Percentiles rank a stretch among this genome's conserved stretches.
phyloP scores from a whole-genome alignment of 2,329 filamentous ascomycete genomes.

The Zymoseptoria pseudotritici region DNA sequence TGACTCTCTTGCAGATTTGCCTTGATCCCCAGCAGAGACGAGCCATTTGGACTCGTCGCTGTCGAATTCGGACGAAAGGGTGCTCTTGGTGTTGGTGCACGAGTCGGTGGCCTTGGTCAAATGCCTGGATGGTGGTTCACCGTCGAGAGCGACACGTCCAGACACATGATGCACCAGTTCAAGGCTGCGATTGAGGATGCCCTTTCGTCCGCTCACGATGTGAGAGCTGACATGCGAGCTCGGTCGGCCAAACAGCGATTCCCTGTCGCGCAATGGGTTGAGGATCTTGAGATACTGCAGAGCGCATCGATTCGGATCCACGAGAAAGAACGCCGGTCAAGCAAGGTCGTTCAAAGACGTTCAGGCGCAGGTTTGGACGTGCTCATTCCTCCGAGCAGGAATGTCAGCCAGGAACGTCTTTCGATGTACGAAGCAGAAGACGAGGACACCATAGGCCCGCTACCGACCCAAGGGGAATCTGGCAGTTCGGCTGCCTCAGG shows the following conservation, averaged over 20 bases:
- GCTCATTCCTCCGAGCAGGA: not conserved
- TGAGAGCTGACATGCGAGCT: slow-evolving; percentile 54
- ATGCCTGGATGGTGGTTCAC: slow-evolving; percentile 56
- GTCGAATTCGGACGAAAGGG: slow-evolving; percentile 61
- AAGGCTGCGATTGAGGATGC: slow-evolving; percentile 52
- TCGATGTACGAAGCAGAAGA: not conserved
- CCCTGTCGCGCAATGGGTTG: slow-evolving; percentile 57
- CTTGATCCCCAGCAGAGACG: slow-evolving; percentile 57
- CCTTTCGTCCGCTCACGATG: slow-evolving; percentile 46
- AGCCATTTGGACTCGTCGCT: slow-evolving; percentile 59
- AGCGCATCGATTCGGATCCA: slow-evolving; percentile 49
- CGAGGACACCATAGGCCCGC: not conserved
- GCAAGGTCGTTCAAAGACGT: slow-evolving; percentile 16
- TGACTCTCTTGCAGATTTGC: slow-evolving; percentile 39
- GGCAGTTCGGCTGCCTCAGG: not conserved
- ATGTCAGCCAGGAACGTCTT: not conserved
- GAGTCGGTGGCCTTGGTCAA: slow-evolving; percentile 40
- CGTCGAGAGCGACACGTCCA: slow-evolving; percentile 54
- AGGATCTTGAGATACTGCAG: slow-evolving; percentile 54
- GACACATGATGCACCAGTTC: slow-evolving; percentile 56
- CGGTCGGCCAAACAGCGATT: slow-evolving; percentile 56
- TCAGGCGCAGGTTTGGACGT: slow-evolving; percentile 1
- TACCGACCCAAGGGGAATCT: not conserved
- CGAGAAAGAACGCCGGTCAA: slow-evolving; percentile 28
- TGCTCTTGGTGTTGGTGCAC: slow-evolving; percentile 55